Conservation (phyloP, 108 stramenopile genomes). For the Skeletonema menzelii region DNA sequence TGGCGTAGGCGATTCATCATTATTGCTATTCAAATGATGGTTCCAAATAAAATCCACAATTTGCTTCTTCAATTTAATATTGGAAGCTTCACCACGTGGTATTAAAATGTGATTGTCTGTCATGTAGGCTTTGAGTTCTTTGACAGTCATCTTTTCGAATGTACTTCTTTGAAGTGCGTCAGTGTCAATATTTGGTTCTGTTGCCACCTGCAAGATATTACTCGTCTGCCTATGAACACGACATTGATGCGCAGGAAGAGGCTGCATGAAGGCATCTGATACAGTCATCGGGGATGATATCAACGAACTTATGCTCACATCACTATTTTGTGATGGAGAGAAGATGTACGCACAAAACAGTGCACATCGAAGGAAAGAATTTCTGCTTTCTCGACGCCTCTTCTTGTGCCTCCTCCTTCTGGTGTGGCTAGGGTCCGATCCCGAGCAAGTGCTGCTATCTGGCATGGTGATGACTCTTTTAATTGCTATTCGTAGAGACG, state of each 20-base stretch:
- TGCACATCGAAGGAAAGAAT: neutral
- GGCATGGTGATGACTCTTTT: neutral
- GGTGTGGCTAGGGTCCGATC: neutral
- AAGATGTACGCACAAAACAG: neutral
- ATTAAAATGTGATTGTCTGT: slow-evolving; percentile 34
- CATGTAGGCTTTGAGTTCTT: slow-evolving; percentile 56
- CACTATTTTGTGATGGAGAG: neutral
- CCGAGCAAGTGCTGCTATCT: neutral
- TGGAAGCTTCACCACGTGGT: slow-evolving; percentile 45
- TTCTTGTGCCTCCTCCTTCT: neutral
- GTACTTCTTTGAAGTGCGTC: slow-evolving; percentile 4
- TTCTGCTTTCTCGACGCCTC: neutral
- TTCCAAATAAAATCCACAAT: slow-evolving; percentile 53
- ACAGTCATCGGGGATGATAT: neutral
- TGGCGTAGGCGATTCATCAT: neutral
- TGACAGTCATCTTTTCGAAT: slow-evolving; percentile 69
- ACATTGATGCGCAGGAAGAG: neutral
- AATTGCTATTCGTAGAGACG: no score
- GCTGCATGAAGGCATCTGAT: neutral
- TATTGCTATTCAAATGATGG: neutral
- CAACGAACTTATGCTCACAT: neutral
- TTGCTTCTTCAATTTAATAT: slow-evolving; percentile 64
- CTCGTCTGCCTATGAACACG: neutral
- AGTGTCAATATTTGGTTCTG: slow-evolving; percentile 4
- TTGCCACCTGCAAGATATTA: neutral